Percentiles rank a stretch among this genome's conserved stretches.
phyloP scores from a whole-genome alignment of 345 rosid genomes.

The Adansonia digitata region DNA sequence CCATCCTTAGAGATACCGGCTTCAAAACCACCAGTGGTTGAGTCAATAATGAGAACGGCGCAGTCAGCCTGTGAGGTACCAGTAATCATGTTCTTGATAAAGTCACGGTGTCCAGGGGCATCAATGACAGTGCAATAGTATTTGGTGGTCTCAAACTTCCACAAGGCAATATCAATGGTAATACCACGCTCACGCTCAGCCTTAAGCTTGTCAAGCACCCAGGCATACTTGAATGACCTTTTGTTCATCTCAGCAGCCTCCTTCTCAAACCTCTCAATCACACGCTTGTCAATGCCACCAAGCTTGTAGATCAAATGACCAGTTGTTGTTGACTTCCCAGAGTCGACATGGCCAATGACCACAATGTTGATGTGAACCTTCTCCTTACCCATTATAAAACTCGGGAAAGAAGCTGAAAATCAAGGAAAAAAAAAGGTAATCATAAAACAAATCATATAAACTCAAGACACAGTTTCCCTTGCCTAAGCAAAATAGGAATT shows the following conservation, averaged over 20 bases:
- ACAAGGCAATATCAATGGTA: constrained; percentile 65
- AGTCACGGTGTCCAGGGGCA: constrained; percentile 78
- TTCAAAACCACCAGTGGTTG: constrained; percentile 82
- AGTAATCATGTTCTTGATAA: constrained; percentile 79
- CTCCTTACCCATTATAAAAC: constrained; percentile 33
- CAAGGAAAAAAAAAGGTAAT: constrained; percentile 59
- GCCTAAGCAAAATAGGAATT: neutral
- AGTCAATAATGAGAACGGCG: constrained; percentile 71
- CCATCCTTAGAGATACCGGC: constrained; percentile 89
- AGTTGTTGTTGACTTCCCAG: constrained; percentile 67
- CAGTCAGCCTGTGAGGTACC: constrained; percentile 83
- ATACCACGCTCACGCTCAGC: constrained; percentile 84
- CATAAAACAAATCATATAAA: constrained; percentile 26
- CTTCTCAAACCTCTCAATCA: constrained; percentile 76
- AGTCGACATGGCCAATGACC: constrained; percentile 50
- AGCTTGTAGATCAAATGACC: constrained; percentile 81
- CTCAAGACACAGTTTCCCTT: neutral
- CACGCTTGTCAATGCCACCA: constrained; percentile 84
- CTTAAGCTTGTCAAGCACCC: constrained; percentile 80
- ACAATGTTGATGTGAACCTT: constrained; percentile 40
- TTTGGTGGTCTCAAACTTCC: constrained; percentile 72
- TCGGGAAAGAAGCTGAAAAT: constrained; percentile 53
- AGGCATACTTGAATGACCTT: constrained; percentile 75
- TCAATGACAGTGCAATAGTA: constrained; percentile 78
- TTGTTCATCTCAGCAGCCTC: constrained; percentile 87